Percentiles rank a stretch among this genome's conserved stretches.
Evolutionary conservation across 2,329 filamentous ascomycete genomes (phyloP).

Genomic region (Tothia fuscella): DNA sequence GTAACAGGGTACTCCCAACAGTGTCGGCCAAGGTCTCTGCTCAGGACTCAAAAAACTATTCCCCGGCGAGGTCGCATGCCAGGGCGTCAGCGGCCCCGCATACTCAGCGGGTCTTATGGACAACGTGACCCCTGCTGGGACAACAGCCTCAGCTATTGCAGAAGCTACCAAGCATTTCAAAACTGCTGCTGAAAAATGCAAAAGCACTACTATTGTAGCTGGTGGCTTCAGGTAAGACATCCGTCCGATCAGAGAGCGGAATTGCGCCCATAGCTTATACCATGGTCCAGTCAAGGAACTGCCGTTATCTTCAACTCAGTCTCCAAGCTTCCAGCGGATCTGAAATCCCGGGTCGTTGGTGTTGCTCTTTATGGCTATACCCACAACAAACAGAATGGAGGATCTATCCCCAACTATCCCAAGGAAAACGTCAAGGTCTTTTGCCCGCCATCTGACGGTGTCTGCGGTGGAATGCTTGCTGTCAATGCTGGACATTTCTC

Average conservation of each 20-base stretch:
- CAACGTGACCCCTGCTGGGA: conserved; percentile 3
- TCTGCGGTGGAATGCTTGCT: conserved; percentile 17
- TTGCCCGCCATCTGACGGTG: conserved; percentile 17
- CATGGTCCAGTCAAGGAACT: conserved; percentile 29
- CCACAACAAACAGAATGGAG: conserved; percentile 23
- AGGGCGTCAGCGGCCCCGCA: conserved; percentile 2
- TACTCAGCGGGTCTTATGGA: conserved; percentile 1
- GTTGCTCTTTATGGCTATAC: conserved; percentile 35
- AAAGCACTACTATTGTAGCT: conserved; percentile 1
- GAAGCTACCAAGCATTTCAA: not conserved
- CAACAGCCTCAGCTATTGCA: not conserved
- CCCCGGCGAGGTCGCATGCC: conserved; percentile 6
- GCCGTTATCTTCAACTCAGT: conserved; percentile 32
- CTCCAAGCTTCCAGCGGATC: conserved; percentile 20
- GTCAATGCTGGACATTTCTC: conserved; percentile 17
- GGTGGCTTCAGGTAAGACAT: conserved; percentile 1
- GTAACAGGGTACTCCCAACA: conserved; percentile 4
- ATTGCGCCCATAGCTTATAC: not conserved
- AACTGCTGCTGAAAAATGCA: conserved; percentile 1
- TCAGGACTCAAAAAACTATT: conserved; percentile 1
- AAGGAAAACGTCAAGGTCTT: conserved; percentile 17
- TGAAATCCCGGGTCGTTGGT: conserved; percentile 24
- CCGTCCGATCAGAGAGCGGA: too few species aligned
- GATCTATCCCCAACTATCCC: conserved; percentile 23
- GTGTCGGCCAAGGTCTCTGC: conserved; percentile 7